phyloP scores from a whole-genome alignment of 495 filamentous ascomycete species.

The Xeromyces bisporus region DNA sequence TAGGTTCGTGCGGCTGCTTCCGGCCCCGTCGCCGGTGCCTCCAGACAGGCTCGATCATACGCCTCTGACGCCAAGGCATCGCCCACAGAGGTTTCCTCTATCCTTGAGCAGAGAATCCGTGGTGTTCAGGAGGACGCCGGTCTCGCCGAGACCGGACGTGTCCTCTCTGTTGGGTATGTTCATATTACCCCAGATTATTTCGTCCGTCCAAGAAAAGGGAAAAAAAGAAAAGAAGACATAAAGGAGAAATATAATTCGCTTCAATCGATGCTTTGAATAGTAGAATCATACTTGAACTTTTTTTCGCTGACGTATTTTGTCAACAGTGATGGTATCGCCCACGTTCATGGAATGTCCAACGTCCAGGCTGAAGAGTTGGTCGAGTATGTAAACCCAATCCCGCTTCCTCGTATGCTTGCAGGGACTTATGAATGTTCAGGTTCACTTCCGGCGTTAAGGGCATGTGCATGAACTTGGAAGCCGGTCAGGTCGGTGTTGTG shows the following conservation, averaged over 20 bases:
- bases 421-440: slow-evolving; percentile 39
- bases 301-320: slow-evolving; percentile 2
- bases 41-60: slow-evolving; percentile 74
- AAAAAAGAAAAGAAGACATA: too few species aligned
- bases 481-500: slow-evolving; percentile 99
- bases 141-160: slow-evolving; percentile 96
- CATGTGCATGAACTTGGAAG: slow-evolving; percentile 99
- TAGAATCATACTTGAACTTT: too few species aligned
- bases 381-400: slow-evolving; percentile 55
- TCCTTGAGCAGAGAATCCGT: slow-evolving; percentile 96
- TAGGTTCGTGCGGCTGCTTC: slow-evolving; percentile 79
- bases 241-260: too few species aligned
- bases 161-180: slow-evolving; percentile 96
- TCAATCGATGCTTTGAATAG: too few species aligned
- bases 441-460: slow-evolving; percentile 99
- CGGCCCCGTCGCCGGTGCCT: slow-evolving; percentile 49
- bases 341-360: slow-evolving; percentile 99
- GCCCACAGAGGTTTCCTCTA: slow-evolving; percentile 96
- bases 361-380: slow-evolving; percentile 99
- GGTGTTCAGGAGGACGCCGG: slow-evolving; percentile 92
- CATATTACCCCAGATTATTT: slow-evolving; percentile 3
- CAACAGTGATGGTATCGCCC: slow-evolving; percentile 96
- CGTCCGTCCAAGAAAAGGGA: too few species aligned
- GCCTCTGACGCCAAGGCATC: slow-evolving; percentile 86
- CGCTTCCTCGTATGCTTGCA: slow-evolving; percentile 5